These are phyloP conservation scores for Magnaporthiopsis incrustans DNA, from an alignment of 2,329 filamentous ascomycete species.

Conservation along the genomic window DNA sequence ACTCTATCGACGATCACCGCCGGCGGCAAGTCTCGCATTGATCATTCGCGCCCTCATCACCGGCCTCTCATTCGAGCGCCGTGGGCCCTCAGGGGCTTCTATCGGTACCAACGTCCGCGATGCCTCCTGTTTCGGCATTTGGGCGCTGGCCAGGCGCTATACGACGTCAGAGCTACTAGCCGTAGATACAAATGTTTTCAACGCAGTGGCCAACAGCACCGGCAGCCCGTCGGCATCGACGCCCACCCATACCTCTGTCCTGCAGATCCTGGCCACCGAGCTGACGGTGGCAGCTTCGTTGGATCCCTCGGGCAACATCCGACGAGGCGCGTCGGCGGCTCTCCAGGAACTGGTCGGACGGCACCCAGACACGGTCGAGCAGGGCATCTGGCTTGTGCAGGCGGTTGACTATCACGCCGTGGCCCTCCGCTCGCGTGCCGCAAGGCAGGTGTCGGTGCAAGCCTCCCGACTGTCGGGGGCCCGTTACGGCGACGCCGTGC, in stretches of 20 bases:
- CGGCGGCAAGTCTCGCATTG: slow-evolving; percentile 58
- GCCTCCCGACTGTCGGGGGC: slow-evolving; percentile 54
- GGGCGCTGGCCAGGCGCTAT: slow-evolving; percentile 85
- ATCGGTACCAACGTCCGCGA: slow-evolving; percentile 87
- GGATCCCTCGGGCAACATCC: slow-evolving; percentile 87
- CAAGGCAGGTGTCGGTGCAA: slow-evolving; percentile 65
- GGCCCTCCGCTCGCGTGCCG: slow-evolving; percentile 74
- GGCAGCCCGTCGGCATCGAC: background rate
- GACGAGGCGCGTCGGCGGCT: slow-evolving; percentile 85
- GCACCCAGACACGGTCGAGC: slow-evolving; percentile 74
- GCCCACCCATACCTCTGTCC: slow-evolving; percentile 34
- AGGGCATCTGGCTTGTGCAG: slow-evolving; percentile 83
- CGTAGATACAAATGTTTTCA: slow-evolving; percentile 27
- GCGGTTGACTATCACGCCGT: slow-evolving; percentile 89
- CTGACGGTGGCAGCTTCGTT: slow-evolving; percentile 75
- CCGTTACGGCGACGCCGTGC: slow-evolving; percentile 63
- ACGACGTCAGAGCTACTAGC: slow-evolving; percentile 66
- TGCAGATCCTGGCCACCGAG: slow-evolving; percentile 74
- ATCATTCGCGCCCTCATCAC: slow-evolving; percentile 71
- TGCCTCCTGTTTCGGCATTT: slow-evolving; percentile 92
- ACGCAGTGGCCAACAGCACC: slow-evolving; percentile 24
- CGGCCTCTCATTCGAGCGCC: slow-evolving; percentile 81
- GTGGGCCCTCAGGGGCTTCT: slow-evolving; percentile 75
- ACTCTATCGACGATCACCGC: slow-evolving; percentile 75
- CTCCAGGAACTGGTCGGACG: slow-evolving; percentile 89